Evolutionary conservation across 768 basidiomycete genomes (phyloP), one percentile per base, ranked within the genome.

Genomic region (Termitomyces heimii): DNA sequence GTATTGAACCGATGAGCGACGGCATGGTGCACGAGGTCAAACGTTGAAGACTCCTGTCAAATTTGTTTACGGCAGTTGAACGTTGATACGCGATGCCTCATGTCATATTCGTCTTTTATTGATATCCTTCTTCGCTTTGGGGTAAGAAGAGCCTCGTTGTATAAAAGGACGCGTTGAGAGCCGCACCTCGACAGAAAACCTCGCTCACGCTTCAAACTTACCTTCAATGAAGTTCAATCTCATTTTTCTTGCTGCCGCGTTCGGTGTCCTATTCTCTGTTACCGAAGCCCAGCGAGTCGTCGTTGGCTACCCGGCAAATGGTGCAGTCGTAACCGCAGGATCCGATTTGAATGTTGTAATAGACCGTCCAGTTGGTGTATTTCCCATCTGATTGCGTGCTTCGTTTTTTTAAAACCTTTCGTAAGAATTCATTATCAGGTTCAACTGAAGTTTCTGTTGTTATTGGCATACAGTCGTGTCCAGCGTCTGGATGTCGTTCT

Each of bases 381-480:
- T 28, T n/a, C 13, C 40, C 26, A 32, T 18, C 26, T 6, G 10
- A 35, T 47, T 44, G 4, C 29, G 9, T 14, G 28, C 50, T 49
- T 13, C 6, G 10, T 13, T 31, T 35, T 40, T 45, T 18, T 32
- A 9, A 22, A 18, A 47, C 29, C 18, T 63, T 35, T 22, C 16
- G 28, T 43, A 40, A 80, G 77, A 64, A 75, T 50, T 50, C 68
- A 10, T 62, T 77, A n/a, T 70, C 74, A 4, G 69, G 69, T 12
- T 75, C 75, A 13, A 67, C 66, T 22, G 79, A 82, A 56, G 73
- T 82, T 3, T 77, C 75, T 24, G 66, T 82, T 53, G 76, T 75
- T 35, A 74, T 82, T 54, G 78, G 71, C 9, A 35, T 82, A 32
- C 68, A 70, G 44, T 73, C 74, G 32, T 82, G 72, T 51, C 57